A percentile compares a stretch with the other conserved stretches of the same genome.
Evolutionary conservation across 257 asterid species (phyloP).

Genomic region (Craterostigma plantagineum): DNA sequence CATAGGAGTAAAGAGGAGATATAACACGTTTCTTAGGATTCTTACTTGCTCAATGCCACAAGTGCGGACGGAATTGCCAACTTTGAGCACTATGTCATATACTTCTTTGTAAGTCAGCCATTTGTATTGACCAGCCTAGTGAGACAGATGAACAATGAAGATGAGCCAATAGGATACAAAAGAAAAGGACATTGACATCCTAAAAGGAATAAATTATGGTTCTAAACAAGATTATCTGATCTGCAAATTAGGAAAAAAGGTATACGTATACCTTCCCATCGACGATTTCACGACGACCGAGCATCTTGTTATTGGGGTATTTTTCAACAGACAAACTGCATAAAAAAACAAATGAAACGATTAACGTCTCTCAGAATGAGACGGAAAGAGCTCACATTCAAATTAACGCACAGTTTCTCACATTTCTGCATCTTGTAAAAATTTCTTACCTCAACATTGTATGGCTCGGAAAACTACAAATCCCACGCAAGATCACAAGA

Average conservation of each 20-base stretch:
- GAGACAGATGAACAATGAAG: not conserved
- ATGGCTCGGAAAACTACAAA: no score
- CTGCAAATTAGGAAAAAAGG: not conserved
- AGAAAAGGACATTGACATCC: slow-evolving; percentile 3
- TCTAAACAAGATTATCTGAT: not conserved
- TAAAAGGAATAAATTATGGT: not conserved
- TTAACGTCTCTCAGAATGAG: no score
- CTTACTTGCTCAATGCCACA: slow-evolving; percentile 68
- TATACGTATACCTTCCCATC: slow-evolving; percentile 83
- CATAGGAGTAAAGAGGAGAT: no score
- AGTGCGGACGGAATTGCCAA: slow-evolving; percentile 77
- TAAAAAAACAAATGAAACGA: slow-evolving; percentile 8
- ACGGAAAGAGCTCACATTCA: no score
- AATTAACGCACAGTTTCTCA: not conserved
- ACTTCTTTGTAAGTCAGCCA: slow-evolving; percentile 91
- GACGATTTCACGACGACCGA: slow-evolving; percentile 61
- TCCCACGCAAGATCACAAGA: no score
- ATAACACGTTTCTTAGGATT: not conserved
- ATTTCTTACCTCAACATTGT: no score
- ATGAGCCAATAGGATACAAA: slow-evolving; percentile 12
- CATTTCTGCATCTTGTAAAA: no score
- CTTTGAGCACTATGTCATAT: slow-evolving; percentile 47
- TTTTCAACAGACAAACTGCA: slow-evolving; percentile 69
- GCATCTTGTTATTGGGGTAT: slow-evolving; percentile 74
- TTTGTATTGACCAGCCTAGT: slow-evolving; percentile 62